Evolutionary conservation across 2,329 filamentous ascomycete genomes (phyloP).

Genomic region (Sarocladium strictum): DNA sequence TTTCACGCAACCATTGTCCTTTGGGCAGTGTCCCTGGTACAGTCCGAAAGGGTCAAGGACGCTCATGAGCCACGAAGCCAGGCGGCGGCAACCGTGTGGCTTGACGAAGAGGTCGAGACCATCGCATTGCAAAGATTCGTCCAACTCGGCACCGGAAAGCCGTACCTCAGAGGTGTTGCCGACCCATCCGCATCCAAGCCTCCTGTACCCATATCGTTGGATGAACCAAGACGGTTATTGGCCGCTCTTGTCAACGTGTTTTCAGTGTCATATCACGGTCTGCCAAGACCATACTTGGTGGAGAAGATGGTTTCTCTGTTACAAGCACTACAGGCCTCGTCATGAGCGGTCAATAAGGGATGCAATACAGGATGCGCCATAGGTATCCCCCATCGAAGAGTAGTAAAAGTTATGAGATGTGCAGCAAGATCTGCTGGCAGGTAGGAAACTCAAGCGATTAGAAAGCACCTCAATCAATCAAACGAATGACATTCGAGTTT

Average conservation of each 20-base stretch:
- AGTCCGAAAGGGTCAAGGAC: neutral
- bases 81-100: neutral
- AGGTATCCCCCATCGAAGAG: no score
- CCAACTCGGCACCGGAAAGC: neutral
- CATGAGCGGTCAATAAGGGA: no score
- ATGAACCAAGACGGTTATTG: neutral
- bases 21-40: conserved; percentile 17
- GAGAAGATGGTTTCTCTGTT: conserved; percentile 13
- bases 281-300: conserved; percentile 9
- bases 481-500: no score
- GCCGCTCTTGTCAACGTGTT: conserved; percentile 10
- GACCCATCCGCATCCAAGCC: neutral
- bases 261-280: conserved; percentile 7
- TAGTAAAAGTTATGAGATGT: no score
- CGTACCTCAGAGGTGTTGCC: neutral
- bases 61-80: neutral
- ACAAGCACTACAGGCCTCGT: conserved; percentile 9
- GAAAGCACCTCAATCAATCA: no score
- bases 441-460: no score
- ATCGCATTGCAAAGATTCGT: conserved; percentile 4
- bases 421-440: no score
- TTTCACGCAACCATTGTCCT: conserved; percentile 23
- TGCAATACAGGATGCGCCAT: no score
- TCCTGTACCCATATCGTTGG: neutral
- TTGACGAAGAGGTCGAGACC: conserved; percentile 4